These are phyloP conservation scores for Neobulgaria alba DNA, from an alignment of 2,329 filamentous ascomycete genomes.

Conservation along the genomic window DNA sequence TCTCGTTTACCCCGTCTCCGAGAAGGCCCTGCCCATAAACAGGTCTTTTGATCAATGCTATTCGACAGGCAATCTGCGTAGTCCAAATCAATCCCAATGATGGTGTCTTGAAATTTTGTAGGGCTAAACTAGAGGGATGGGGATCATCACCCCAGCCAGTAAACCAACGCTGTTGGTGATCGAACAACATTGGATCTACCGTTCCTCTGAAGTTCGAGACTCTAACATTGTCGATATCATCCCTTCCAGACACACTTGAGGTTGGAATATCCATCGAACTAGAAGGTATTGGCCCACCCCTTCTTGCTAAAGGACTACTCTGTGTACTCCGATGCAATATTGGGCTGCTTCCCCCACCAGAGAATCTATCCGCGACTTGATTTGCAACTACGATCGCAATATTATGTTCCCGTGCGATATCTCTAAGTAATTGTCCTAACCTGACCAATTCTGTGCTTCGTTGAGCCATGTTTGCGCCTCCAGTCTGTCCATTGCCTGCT, in stretches of 20 bases:
- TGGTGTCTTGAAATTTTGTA: slow-evolving; percentile 63
- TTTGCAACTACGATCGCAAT: slow-evolving; percentile 89
- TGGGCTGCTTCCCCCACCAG: slow-evolving; percentile 7
- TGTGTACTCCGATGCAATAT: slow-evolving; percentile 12
- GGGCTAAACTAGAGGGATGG: slow-evolving; percentile 24
- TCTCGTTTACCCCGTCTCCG: slow-evolving; percentile 31
- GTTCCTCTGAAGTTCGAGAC: slow-evolving; percentile 18
- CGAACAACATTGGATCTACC: slow-evolving; percentile 57
- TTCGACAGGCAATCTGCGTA: slow-evolving; percentile 74
- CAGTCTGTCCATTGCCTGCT: slow-evolving; percentile 30
- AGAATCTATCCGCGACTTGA: slow-evolving; percentile 86
- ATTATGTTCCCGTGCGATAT: slow-evolving; percentile 63
- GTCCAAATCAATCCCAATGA: slow-evolving; percentile 85
- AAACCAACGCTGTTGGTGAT: slow-evolving; percentile 91
- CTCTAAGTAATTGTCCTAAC: slow-evolving; percentile 65
- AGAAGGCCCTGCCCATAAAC: slow-evolving; percentile 34
- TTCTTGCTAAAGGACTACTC: slow-evolving; percentile 21
- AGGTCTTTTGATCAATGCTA: slow-evolving; percentile 70
- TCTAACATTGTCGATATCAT: neutral
- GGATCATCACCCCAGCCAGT: slow-evolving; percentile 84
- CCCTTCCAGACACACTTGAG: slow-evolving; percentile 15
- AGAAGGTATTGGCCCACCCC: slow-evolving; percentile 16
- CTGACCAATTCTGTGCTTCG: slow-evolving; percentile 70
- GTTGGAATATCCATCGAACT: slow-evolving; percentile 17
- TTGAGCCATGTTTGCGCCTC: slow-evolving; percentile 56